Conservation (phyloP, 179 eudicot genomes). For the Heliamphora pulchella region DNA sequence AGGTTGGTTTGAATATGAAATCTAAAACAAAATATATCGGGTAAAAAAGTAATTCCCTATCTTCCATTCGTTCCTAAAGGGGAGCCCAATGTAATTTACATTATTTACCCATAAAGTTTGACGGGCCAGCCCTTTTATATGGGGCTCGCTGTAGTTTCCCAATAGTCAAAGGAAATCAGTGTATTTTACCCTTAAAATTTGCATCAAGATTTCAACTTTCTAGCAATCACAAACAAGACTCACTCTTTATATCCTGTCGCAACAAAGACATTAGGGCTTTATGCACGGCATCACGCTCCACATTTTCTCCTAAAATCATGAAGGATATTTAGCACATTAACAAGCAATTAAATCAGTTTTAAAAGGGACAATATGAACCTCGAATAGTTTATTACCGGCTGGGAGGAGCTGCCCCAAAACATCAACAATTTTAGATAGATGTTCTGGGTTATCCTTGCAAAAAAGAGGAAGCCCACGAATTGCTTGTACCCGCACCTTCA, state of each 20-base stretch:
- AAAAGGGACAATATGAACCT: background rate
- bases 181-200: background rate
- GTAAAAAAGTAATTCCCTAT: no score
- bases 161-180: background rate
- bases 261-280: slow-evolving; percentile 73
- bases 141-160: no score
- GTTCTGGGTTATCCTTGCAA: slow-evolving; percentile 76
- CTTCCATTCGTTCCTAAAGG: no score
- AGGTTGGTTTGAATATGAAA: no score
- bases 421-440: slow-evolving; percentile 64
- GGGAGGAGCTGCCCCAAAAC: slow-evolving; percentile 61
- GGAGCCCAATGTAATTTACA: no score
- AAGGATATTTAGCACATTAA: background rate
- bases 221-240: background rate
- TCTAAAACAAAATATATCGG: no score
- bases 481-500: slow-evolving; percentile 85
- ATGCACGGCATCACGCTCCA: slow-evolving; percentile 92
- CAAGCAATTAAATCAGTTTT: background rate
- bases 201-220: background rate
- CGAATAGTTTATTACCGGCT: slow-evolving; percentile 36
- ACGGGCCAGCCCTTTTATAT: no score
- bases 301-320: slow-evolving; percentile 54
- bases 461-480: slow-evolving; percentile 91
- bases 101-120: no score
- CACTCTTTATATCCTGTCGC: slow-evolving; percentile 83